Conservation (phyloP, 73 alveolate genomes). For the Paramecium sonneborni region DNA sequence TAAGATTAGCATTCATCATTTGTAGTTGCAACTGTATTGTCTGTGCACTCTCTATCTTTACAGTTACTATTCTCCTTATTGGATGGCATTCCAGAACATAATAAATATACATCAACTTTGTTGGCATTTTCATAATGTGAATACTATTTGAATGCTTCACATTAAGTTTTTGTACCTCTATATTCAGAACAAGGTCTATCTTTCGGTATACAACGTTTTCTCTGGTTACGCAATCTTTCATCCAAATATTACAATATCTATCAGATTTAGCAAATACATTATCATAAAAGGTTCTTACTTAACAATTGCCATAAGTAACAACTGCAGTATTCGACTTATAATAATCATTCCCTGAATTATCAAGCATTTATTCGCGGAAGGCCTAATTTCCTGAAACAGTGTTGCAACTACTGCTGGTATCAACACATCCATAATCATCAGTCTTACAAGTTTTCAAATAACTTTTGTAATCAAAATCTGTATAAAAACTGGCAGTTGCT, state of each 20-base stretch:
- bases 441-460: slow-evolving; percentile 9
- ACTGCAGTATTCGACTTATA: background rate
- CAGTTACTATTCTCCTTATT: background rate
- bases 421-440: background rate
- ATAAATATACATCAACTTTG: background rate
- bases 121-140: background rate
- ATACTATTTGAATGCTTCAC: background rate
- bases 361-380: background rate
- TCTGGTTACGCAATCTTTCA: background rate
- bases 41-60: background rate
- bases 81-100: background rate
- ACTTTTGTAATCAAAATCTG: slow-evolving; percentile 9
- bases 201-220: slow-evolving; percentile 12
- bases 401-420: background rate
- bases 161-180: background rate
- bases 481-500: background rate
- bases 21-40: background rate
- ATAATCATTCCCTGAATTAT: background rate
- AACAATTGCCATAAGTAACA: background rate
- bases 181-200: background rate
- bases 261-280: background rate
- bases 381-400: background rate
- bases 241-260: background rate
- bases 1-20: background rate
- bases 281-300: background rate